Base-by-base conservation (phyloP, 2,329 filamentous ascomycete genomes). In the Scedosporium minutisporum region DNA sequence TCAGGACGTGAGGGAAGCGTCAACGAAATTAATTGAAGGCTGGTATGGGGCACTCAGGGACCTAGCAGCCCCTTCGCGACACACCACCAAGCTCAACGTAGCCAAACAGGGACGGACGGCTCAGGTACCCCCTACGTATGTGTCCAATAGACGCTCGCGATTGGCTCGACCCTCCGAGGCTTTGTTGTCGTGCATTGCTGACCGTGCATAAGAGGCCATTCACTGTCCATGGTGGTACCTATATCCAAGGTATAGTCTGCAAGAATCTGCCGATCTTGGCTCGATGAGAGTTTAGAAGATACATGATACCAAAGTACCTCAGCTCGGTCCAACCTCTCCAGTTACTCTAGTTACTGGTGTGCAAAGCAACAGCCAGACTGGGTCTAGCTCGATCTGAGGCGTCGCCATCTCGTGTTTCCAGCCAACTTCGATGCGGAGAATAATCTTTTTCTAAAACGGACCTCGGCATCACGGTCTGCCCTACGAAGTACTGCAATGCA, bases 161-260 rank as follows among this genome's bases (percentile, higher is more conserved):
- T 61, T 61, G 59, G 59, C 42, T n/a, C 3, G 27, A 21, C 10
- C 25, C 44, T 33, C 59, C 59, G 59, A 61, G 59, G 59, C 42
- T 46, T 61, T 61, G 59, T 61, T 61, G 27, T 61, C 44, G 59
- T 53, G 23, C 42, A 51, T 61, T 44, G 42, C 25, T 51, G 27
- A 33, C 42, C 59, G 42, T 61, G 59, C 46, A 61, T 33, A 27
- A 44, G 58, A 27, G 6, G 42, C 59, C 27, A 33, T 58, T 29
- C 2, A 55, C 51, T 55, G 18, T 27, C 9, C 16, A 27, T 6
- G 16, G 6, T 7, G 18, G 18, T 48, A 48, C 44, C 18, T 48
- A 10, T 2, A 3, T n/a, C 18, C 4, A 7, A 18, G 16, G 44
- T 48, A 48, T 21, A 21, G 14, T 21, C 6, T 7, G 29, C 2